Conservation (phyloP, 2,329 filamentous ascomycete genomes). For the Microdochium trichocladiopsis region DNA sequence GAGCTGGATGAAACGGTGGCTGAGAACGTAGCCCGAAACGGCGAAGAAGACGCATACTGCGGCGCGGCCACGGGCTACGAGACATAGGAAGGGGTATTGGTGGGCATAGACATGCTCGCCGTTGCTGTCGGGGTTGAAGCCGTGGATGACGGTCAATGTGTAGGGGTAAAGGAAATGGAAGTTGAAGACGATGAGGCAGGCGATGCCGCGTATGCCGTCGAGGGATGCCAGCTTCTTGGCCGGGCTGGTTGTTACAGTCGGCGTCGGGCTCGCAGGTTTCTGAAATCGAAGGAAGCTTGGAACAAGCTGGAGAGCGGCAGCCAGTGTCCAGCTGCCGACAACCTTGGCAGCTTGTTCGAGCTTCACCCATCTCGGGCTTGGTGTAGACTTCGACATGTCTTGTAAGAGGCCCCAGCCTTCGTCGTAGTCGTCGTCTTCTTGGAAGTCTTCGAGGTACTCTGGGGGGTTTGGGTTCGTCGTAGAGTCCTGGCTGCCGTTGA, state of each 20-base stretch:
- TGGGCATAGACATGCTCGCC: constrained; percentile 36
- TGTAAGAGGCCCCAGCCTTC: not conserved
- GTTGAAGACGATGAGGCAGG: no score
- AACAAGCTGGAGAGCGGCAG: not conserved
- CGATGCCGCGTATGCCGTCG: no score
- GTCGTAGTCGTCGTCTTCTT: not conserved
- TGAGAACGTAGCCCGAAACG: constrained; percentile 54
- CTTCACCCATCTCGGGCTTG: not conserved
- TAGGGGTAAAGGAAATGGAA: no score
- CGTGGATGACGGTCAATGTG: not conserved
- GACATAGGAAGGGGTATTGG: constrained; percentile 45
- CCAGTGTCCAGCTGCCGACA: not conserved
- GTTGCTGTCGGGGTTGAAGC: constrained; percentile 8
- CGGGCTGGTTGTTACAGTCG: not conserved
- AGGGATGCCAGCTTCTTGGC: not conserved
- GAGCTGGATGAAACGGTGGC: constrained; percentile 43
- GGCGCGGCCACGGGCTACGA: constrained; percentile 47
- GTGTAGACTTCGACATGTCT: not conserved
- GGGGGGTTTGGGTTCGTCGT: not conserved
- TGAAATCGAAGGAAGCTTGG: not conserved
- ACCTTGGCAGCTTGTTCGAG: not conserved
- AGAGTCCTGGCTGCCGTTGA: not conserved
- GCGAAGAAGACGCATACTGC: constrained; percentile 57
- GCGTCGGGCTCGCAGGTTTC: not conserved
- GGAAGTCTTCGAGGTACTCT: not conserved